phyloP scores from a whole-genome alignment of 352 stramenopile genomes.

The Phytophthora syringae region DNA sequence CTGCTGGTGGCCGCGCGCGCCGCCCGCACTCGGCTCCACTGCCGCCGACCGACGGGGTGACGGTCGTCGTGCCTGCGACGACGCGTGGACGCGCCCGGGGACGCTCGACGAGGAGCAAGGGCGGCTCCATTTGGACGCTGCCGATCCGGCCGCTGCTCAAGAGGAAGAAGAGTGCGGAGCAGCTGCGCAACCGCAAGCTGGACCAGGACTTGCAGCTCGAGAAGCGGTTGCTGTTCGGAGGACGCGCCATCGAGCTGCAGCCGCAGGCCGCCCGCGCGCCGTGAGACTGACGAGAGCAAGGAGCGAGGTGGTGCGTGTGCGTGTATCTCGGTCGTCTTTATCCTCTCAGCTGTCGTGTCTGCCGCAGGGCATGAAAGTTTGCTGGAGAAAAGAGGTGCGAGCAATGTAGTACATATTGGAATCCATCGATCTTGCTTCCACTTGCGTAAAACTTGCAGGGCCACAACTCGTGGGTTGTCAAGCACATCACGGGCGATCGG shows the following conservation, averaged over 20 bases:
- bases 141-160: slow-evolving; percentile 57
- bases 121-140: slow-evolving; percentile 48
- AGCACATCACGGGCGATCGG: too few species aligned
- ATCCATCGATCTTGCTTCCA: slow-evolving; percentile 19
- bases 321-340: slow-evolving; percentile 12
- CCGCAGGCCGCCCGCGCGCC: slow-evolving; percentile 25
- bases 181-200: slow-evolving; percentile 53
- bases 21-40: slow-evolving; percentile 42
- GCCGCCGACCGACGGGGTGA: slow-evolving; percentile 26
- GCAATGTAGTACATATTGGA: slow-evolving; percentile 21
- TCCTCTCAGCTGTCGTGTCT: slow-evolving; percentile 9
- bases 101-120: slow-evolving; percentile 38
- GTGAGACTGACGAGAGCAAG: slow-evolving; percentile 15
- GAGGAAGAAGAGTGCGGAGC: slow-evolving; percentile 56
- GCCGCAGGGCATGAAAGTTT: slow-evolving; percentile 3
- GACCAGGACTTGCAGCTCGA: slow-evolving; percentile 52
- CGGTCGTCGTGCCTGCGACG: slow-evolving; percentile 8
- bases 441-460: slow-evolving; percentile 15
- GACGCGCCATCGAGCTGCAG: slow-evolving; percentile 47
- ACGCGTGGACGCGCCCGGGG: slow-evolving; percentile 17
- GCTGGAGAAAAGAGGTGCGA: slow-evolving; percentile 24
- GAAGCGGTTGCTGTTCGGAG: slow-evolving; percentile 39
- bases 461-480: slow-evolving; percentile 7
- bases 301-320: slow-evolving; percentile 4
- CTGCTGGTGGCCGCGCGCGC: slow-evolving; percentile 12